Evolutionary conservation across 306 rosid species (phyloP), one percentile per base, ranked within the genome.

Genomic region (Fragaria vesca): DNA sequence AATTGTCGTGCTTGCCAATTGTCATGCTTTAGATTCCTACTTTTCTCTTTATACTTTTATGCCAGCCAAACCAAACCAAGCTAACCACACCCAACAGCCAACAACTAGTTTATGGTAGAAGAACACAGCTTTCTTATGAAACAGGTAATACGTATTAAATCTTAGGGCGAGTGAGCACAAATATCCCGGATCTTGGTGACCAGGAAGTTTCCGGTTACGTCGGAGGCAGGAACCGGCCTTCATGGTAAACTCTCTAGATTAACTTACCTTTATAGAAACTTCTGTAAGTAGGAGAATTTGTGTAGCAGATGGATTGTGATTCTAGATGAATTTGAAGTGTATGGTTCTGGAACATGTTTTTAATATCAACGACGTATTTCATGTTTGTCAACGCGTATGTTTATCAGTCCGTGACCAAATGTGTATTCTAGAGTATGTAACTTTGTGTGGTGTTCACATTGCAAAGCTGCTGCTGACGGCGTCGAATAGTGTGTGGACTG

Each of bases 11-110:
- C 82, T 65, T 42, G 28, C 68, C 77, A 72, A 47, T 78, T 78
- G 73, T 50, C 73, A 82, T 36, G 73, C 82, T 63, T 15, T 42
- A 55, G 18, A 79, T 48, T 45, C 48, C 30, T 36, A 38, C 74
- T 73, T 68, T 66, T 66, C 66, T 54, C 46, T 24, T 42, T 48
- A 5, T 40, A 51, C 69, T 51, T 77, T 66, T 34, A 69, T 51
- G 68, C 74, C 76, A 68, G 73, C 47, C 47, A 43, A n/a, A n/a
- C 47, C 47, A 43, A 43, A 11, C 47, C 47, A 43, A 43, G 47
- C 80, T 76, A 79, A 63, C 36, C 75, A 81, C 81, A 76, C 87
- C 62, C 74, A 62, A 36, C 74, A 73, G n/a, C 66, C 38, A 85
- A 45, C 76, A 24, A 63, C 62, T 74, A 74, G 58, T 66, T 42